Base-by-base conservation (phyloP, 2,329 filamentous ascomycete genomes). In the Xylariaceae sp. region DNA sequence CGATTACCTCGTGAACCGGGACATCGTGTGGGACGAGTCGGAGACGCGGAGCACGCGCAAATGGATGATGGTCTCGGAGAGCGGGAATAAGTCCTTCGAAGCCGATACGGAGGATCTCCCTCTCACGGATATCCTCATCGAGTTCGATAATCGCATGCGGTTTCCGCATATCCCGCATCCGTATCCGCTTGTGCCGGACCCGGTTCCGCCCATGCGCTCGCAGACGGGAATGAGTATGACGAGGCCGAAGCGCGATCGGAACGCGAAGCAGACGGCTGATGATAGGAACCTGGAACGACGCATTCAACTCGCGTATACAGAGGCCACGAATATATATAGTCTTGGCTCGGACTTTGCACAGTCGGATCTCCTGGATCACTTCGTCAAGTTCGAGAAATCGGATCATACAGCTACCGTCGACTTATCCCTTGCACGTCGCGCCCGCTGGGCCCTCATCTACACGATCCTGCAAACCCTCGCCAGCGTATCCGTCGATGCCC, bases 91-190 rank as follows among this genome's bases (percentile, higher is more conserved):
- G 45, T 73, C 68, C 0, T 82, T 84, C 62, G 76, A 80, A 17
- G 74, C 80, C 1, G 81, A 84, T 65, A 75, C 76, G 1, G 54
- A 68, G 0, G 83, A 83, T 49, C 74, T 88, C n/a, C 82, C 84
- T 1, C 79, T 89, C 64, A 87, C 85, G 0, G 85, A 88, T 65
- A 82, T 89, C 71, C 74, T 89, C 2, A 77, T 88, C 57, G 79
- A 82, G 57, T 89, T 84, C 62, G 87, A 89, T 72, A 86, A 82
- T 61, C 79, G 78, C 55, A 76, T 83, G 64, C 78, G 80, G 6
- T 87, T 83, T 67, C 86, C 86, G 2, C 85, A 88, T 61, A 83
- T 89, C 50, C 82, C 87, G 0, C 81, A 88, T 60, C 86, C 87
- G 0, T 88, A 86, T 63, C 85, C 87, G 0, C 73, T 88, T 1